Conservation (phyloP, 164 flowering plant species). For the Aristolochia contorta region DNA sequence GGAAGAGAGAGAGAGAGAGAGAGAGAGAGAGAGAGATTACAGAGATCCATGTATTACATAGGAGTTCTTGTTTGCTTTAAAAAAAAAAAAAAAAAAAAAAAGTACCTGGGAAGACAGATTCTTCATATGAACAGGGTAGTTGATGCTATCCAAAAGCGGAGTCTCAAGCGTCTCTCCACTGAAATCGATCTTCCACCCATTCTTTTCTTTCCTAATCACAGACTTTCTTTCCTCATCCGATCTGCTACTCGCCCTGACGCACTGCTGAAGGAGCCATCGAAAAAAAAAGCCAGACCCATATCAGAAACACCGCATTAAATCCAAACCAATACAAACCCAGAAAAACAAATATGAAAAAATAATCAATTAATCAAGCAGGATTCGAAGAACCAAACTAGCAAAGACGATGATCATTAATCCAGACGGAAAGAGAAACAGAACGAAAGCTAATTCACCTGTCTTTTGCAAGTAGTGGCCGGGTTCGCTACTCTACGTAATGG, state of each 20-base stretch:
- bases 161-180: constrained; percentile 61
- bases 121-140: constrained; percentile 76
- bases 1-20: neutral
- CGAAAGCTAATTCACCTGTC: constrained; percentile 19
- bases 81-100: neutral
- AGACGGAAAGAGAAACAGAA: neutral
- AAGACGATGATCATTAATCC: neutral
- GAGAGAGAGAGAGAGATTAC: neutral
- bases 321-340: neutral
- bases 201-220: constrained; percentile 27
- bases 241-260: constrained; percentile 29
- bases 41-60: neutral
- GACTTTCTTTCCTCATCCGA: constrained; percentile 32
- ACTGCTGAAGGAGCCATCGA: constrained; percentile 22
- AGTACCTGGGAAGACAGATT: constrained; percentile 54
- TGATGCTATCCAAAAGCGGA: constrained; percentile 76
- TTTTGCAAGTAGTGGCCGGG: constrained; percentile 14
- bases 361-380: neutral
- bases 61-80: neutral
- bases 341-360: neutral
- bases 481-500: constrained; percentile 11
- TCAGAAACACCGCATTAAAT: neutral
- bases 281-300: neutral
- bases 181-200: constrained; percentile 49
- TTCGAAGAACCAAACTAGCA: neutral